Base-by-base conservation (phyloP, 228 moss, liverwort and hornwort species). In the Sphagnum magellanicum region DNA sequence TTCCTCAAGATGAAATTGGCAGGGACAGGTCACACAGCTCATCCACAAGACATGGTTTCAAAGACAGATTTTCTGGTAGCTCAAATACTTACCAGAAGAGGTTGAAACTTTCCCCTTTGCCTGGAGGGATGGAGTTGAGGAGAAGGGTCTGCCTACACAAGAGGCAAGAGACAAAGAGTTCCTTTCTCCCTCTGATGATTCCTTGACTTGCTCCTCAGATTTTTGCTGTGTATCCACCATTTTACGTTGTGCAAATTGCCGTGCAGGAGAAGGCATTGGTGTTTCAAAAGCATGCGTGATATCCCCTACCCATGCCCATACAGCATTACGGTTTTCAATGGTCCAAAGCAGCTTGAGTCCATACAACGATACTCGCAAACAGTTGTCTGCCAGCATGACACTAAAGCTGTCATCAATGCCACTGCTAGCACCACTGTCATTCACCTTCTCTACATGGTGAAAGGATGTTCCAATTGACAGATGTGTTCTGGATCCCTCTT, bases 221-320 rank as follows among this genome's bases (percentile, higher is more conserved):
- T 76, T 84, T 80, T 87, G 79, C 64, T 91, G 86, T 81, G 72
- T 78, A 77, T 91, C 87, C 79, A 89, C 76, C 68, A 77, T 79
- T 65, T 80, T 97, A 63, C 93, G 79, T 70, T 93, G 97, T 59
- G 97, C 97, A 82, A 84, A 91, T 67, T 91, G 97, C 80, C 97
- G 88, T 16, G 97, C 93, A 79, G 97, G 97, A 63, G 97, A 97
- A 51, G 93, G 93, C 75, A 90, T 97, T 49, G 93, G 82, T 61
- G 85, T 83, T 78, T 90, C 91, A 71, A 97, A 97, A 52, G 97
- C 91, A 81, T 90, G 79, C 63, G 87, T 84, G 58, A 97, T 76
- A 73, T 97, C 97, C 71, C 80, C 93, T 60, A 90, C 88, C 97
- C 97, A 97, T 49, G 97, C 91, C 97, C 97, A 97, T 58, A 97